A percentile compares a stretch with the other conserved stretches of the same genome.
Conservation (phyloP, 169 alveolate genomes). For the Eimeria zaria region DNA sequence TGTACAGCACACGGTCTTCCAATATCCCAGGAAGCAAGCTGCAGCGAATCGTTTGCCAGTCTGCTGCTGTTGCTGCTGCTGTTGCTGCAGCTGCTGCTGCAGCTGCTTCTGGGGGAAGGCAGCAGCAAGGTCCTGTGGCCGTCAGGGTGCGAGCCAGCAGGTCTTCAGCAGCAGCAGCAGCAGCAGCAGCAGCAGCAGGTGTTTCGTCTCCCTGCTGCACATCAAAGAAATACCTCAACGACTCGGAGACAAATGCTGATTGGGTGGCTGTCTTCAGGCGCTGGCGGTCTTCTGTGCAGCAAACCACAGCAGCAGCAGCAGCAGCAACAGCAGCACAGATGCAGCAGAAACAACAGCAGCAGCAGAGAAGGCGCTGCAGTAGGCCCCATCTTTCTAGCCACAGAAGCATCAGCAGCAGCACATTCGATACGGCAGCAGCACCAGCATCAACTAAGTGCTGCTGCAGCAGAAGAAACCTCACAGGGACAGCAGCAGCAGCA, state of each 20-base stretch:
- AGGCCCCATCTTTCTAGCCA: no score
- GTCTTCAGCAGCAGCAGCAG: slow-evolving; percentile 65
- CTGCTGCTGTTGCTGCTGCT: neutral
- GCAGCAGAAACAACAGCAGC: neutral
- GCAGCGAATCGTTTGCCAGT: neutral
- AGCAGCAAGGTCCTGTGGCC: slow-evolving; percentile 5
- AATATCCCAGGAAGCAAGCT: slow-evolving; percentile 5
- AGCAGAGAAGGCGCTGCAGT: no score
- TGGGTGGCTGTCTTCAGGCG: slow-evolving; percentile 52
- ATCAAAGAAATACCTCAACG: slow-evolving; percentile 23
- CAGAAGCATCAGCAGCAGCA: neutral
- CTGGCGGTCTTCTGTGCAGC: slow-evolving; percentile 25
- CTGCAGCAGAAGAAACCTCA: neutral
- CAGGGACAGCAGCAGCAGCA: no score
- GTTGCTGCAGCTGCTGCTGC: neutral
- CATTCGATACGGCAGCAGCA: no score
- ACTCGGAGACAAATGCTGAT: neutral
- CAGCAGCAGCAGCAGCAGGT: slow-evolving; percentile 47
- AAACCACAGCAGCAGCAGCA: neutral
- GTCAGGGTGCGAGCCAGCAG: slow-evolving; percentile 14
- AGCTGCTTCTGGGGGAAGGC: slow-evolving; percentile 11
- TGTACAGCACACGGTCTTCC: neutral
- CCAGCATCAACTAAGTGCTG: neutral
- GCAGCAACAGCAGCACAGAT: neutral
- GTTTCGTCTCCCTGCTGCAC: slow-evolving; percentile 20